Conservation (phyloP, 768 basidiomycete genomes). For the Xanthoconium stramineum region DNA sequence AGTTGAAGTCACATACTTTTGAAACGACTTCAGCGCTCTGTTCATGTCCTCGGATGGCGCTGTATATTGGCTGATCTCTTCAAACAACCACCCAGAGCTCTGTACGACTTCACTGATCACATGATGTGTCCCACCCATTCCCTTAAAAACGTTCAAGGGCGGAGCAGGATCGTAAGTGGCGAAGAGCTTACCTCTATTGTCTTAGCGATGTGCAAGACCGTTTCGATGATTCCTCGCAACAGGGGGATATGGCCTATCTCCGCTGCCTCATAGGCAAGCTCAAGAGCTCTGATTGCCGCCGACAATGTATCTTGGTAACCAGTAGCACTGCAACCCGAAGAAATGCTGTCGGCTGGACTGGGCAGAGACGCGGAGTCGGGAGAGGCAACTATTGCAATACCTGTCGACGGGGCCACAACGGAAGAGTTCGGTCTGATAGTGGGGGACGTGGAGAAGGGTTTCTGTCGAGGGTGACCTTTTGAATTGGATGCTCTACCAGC, state of each 20-base stretch:
- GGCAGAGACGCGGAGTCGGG: neutral
- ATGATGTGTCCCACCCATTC: conserved; percentile 13
- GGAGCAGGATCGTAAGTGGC: neutral
- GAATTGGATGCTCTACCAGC: neutral
- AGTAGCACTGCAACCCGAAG: conserved; percentile 1
- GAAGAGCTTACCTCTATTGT: conserved; percentile 4
- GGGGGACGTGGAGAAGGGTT: neutral
- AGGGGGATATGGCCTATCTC: conserved; percentile 1
- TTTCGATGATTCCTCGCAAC: conserved; percentile 11
- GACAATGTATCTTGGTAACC: neutral
- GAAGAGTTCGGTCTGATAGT: neutral
- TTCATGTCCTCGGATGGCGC: conserved; percentile 2
- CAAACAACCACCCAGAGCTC: conserved; percentile 11
- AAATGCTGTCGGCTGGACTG: neutral
- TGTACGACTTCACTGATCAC: conserved; percentile 12
- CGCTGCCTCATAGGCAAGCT: conserved; percentile 1
- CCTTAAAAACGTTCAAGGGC: conserved; percentile 2
- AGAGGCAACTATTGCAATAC: neutral
- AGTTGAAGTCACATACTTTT: neutral
- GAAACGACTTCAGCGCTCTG: conserved; percentile 1
- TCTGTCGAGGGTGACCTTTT: neutral
- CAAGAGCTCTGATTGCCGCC: conserved; percentile 5
- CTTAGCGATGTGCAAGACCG: conserved; percentile 6
- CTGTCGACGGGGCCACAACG: neutral
- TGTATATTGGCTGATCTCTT: conserved; percentile 5